Conservation (phyloP, 1,139 yeast species). For the Williopsis jadinii region DNA sequence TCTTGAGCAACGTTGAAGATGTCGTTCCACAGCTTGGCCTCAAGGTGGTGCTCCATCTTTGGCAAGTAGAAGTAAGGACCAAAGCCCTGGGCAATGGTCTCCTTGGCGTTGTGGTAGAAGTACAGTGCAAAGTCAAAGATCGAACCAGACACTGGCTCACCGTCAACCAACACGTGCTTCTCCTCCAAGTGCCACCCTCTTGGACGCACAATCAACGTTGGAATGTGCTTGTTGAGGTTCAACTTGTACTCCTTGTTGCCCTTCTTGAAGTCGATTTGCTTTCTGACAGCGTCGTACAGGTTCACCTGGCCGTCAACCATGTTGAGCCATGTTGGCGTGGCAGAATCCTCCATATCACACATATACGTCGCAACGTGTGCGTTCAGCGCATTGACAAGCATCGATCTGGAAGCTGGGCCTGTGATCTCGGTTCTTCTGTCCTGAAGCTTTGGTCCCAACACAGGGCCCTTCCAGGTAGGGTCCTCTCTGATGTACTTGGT, state of each 20-base stretch:
- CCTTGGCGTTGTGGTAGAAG: slow-evolving; percentile 68
- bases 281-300: slow-evolving; percentile 51
- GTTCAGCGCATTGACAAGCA: slow-evolving; percentile 68
- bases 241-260: slow-evolving; percentile 54
- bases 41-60: slow-evolving; percentile 75
- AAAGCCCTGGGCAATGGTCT: slow-evolving; percentile 49
- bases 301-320: slow-evolving; percentile 49
- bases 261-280: slow-evolving; percentile 37
- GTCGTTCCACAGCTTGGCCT: slow-evolving; percentile 77
- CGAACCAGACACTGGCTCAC: slow-evolving; percentile 68
- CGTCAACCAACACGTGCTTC: slow-evolving; percentile 66
- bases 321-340: slow-evolving; percentile 56
- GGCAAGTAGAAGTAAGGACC: slow-evolving; percentile 79
- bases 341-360: slow-evolving; percentile 69
- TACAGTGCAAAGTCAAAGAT: slow-evolving; percentile 73
- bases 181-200: slow-evolving; percentile 85
- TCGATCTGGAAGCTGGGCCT: slow-evolving; percentile 62
- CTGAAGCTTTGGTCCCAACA: slow-evolving; percentile 66
- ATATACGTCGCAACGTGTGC: slow-evolving; percentile 63
- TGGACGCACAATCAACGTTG: slow-evolving; percentile 77
- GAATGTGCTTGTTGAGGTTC: slow-evolving; percentile 50
- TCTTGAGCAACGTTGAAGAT: slow-evolving; percentile 66
- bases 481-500: slow-evolving; percentile 66
- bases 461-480: slow-evolving; percentile 73
- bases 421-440: slow-evolving; percentile 73